Base-by-base conservation (phyloP, 192 early-diverging fungal genomes). In the Coemansia guatemalensis region DNA sequence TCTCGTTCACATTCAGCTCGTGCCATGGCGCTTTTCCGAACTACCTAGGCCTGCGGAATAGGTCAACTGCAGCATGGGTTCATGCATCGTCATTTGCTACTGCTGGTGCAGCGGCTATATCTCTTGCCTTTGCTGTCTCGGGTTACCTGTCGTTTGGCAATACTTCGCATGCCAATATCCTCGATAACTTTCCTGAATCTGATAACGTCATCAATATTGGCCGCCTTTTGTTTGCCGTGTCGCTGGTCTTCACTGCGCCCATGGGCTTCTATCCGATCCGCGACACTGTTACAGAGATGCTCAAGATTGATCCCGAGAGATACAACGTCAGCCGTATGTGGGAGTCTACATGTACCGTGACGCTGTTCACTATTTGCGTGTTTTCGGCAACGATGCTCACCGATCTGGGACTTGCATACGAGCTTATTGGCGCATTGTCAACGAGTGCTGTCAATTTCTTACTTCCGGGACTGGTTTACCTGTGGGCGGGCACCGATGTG, bases 1-100 rank as follows among this genome's bases (percentile, higher is more conserved):
- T 88, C 64, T 75, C 85, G 0, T 89, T 89, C 55, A 82, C 86
- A 0, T 88, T 85, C 68, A 78, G 85, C 47, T 88, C 85, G 18
- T 75, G 83, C 17, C 88, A 89, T 53, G 83, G 85, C 5, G 86
- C 82, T 0, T 88, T 87, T 32, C 75, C 76, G 24, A 89, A 85
- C 56, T 89, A 80, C 52, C 47, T 84, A 50, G 75, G 85, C 4
- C 69, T 85, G 41, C 60, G 64, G 27, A 67, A 89, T 25, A 84
- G 81, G 27, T 68, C 79, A 0, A 50, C 74, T 6, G 53, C 32
- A 17, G 63, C 77, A 8, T 89, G 88, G 88, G 62, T 66, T 4
- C 73, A 69, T 23, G 84, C 83, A 0, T 73, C 83, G 2, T 67
- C 75, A 4, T 69, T 81, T 18, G 84, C 88, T 30, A 85, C 83